These are phyloP conservation scores for Apiospora saccharicola DNA, from an alignment of 2,329 filamentous ascomycete genomes.

Conservation along the genomic window DNA sequence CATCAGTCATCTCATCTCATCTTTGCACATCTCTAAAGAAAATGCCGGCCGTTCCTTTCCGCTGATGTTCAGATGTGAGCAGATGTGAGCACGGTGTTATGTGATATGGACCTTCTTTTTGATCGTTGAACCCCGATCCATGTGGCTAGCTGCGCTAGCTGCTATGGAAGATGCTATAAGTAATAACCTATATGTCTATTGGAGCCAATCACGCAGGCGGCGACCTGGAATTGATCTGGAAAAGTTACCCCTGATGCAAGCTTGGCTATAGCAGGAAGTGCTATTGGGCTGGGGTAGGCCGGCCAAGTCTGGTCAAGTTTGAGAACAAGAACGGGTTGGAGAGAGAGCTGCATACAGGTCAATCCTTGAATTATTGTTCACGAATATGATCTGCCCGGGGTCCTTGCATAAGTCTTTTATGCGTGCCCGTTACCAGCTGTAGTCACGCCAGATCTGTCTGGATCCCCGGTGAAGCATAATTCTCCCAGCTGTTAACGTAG, in stretches of 20 bases:
- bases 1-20: neutral
- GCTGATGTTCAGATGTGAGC: neutral
- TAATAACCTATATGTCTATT: neutral
- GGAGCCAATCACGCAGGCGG: neutral
- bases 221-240: neutral
- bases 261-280: neutral
- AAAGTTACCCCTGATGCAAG: neutral
- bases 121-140: neutral
- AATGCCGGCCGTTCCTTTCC: neutral
- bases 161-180: neutral
- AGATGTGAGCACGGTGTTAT: neutral
- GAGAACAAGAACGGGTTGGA: neutral
- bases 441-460: too few relatives aligned
- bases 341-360: neutral
- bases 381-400: too few relatives aligned
- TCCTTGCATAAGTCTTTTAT: too few relatives aligned
- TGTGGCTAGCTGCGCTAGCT: too few relatives aligned
- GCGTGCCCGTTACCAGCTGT: too few relatives aligned
- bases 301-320: slow-evolving; percentile 1
- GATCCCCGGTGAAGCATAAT: too few relatives aligned
- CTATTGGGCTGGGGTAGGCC: neutral
- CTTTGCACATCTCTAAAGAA: neutral
- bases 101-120: neutral
- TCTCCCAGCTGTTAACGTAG: too few relatives aligned
- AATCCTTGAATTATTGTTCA: too few relatives aligned